A percentile compares a stretch with the other conserved stretches of the same genome.
Evolutionary conservation across 208 protist species (phyloP).

Genomic region (Tritrichomonas musculus): DNA sequence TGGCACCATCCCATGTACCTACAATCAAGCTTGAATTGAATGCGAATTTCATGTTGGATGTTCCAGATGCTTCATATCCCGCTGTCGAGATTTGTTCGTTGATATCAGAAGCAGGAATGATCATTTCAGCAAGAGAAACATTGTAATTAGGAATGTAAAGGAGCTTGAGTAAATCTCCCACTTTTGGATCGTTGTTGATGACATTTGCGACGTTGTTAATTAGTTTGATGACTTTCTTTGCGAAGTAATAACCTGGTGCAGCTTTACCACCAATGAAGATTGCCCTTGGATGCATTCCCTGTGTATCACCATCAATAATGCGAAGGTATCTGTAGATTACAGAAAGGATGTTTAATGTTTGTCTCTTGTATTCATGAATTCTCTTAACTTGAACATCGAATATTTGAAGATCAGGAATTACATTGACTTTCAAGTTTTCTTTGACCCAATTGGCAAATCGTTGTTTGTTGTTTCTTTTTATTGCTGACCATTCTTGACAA

Average conservation of each 20-base stretch:
- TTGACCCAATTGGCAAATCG: background rate
- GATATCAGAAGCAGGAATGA: slow-evolving; percentile 70
- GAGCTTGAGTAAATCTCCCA: slow-evolving; percentile 61
- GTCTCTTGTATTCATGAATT: slow-evolving; percentile 81
- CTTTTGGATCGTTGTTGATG: slow-evolving; percentile 63
- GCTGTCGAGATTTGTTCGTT: slow-evolving; percentile 75
- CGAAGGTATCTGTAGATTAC: slow-evolving; percentile 59
- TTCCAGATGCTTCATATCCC: slow-evolving; percentile 70
- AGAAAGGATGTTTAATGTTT: slow-evolving; percentile 67
- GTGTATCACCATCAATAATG: slow-evolving; percentile 49
- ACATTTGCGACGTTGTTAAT: slow-evolving; percentile 67
- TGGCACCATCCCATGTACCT: slow-evolving; percentile 72
- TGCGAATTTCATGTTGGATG: slow-evolving; percentile 73
- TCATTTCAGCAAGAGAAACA: slow-evolving; percentile 67
- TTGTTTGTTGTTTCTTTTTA: background rate
- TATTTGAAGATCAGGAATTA: slow-evolving; percentile 39
- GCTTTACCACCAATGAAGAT: slow-evolving; percentile 71
- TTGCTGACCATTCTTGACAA: background rate
- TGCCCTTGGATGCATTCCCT: background rate
- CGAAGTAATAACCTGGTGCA: slow-evolving; percentile 66
- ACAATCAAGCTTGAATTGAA: slow-evolving; percentile 70
- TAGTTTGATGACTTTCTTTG: slow-evolving; percentile 73
- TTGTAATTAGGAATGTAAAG: slow-evolving; percentile 74
- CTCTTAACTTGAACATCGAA: slow-evolving; percentile 72
- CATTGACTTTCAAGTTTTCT: background rate